Evolutionary conservation across 495 filamentous ascomycete species (phyloP), one percentile per base, ranked within the genome.

Genomic region (Melanomma pulvis-pyrius): DNA sequence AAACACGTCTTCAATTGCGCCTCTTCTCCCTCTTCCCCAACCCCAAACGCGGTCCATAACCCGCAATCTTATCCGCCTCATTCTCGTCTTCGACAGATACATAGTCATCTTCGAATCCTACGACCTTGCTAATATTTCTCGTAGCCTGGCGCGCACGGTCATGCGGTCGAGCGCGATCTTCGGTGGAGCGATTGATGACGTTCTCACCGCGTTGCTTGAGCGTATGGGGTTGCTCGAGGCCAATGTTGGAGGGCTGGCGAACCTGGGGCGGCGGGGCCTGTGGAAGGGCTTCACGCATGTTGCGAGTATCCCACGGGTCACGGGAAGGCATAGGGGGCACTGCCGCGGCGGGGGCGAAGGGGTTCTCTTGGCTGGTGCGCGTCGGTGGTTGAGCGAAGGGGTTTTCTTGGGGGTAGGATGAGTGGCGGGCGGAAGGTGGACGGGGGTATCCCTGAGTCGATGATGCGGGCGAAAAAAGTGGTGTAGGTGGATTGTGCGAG

Each of bases 81-180:
- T 60, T 53, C 36, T 54, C 49, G n/a, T 39, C 47, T 5, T 30
- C 26, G 2, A 13, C 29, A 13, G 3, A 12, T 22, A 34, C 49
- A 22, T 67, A 67, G 50, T 61, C 58, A 29, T 52, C 39, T 41
- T 67, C 64, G 29, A 48, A 67, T 7, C 64, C 64, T 15, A 61
- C 50, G 1, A 29, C 64, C 41, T 48, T 61, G 24, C 41, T 39
- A 48, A 67, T 55, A 24, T 61, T 67, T 7, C 39, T 12, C 6
- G 64, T 56, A 21, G 64, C 58, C n/a, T 58, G 64, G 19, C 48
- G 57, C 13, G 47, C 63, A 50, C 62, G 41, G 15, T 36, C 44
- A 24, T 56, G 36, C n/a, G 29, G 2, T 21, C 47, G 24, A 17
- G 58, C 1, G 1, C 58, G 25, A 49, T 21, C 25, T 30, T 58